These are phyloP conservation scores for Anthostomella pinea DNA, from an alignment of 2,329 filamentous ascomycete genomes.

Conservation along the genomic window DNA sequence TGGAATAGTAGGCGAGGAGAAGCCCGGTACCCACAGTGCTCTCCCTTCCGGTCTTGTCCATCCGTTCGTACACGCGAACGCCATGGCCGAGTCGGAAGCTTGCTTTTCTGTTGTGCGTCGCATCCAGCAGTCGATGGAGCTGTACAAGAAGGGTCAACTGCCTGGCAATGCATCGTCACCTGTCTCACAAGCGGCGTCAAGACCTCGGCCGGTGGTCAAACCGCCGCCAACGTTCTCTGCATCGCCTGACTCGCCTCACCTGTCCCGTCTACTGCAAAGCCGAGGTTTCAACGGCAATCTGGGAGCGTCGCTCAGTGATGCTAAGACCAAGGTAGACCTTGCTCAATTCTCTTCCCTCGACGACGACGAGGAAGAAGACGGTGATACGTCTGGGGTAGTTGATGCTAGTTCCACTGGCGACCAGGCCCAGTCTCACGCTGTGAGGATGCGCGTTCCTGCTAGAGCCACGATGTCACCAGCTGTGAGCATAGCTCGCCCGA, in stretches of 20 bases:
- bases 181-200: constrained; percentile 21
- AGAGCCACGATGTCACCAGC: constrained; percentile 54
- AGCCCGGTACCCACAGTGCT: constrained; percentile 22
- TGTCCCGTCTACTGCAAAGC: constrained; percentile 63
- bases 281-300: constrained; percentile 62
- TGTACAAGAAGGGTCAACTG: constrained; percentile 51
- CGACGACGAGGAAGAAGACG: constrained; percentile 52
- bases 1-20: constrained; percentile 44
- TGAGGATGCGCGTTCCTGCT: constrained; percentile 55
- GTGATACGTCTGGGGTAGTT: constrained; percentile 41
- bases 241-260: constrained; percentile 60
- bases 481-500: constrained; percentile 43
- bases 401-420: constrained; percentile 38
- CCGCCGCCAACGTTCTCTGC: constrained; percentile 44
- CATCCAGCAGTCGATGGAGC: constrained; percentile 51
- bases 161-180: constrained; percentile 45
- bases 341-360: constrained; percentile 49
- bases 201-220: constrained; percentile 22
- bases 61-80: constrained; percentile 57
- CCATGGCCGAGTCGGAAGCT: constrained; percentile 51
- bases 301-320: constrained; percentile 55
- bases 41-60: constrained; percentile 55
- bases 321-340: constrained; percentile 51
- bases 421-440: constrained; percentile 32
- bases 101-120: constrained; percentile 48